Evolutionary conservation across 2,329 filamentous ascomycete species (phyloP), one percentile per base, ranked within the genome.

Genomic region (Xylaria sp.): DNA sequence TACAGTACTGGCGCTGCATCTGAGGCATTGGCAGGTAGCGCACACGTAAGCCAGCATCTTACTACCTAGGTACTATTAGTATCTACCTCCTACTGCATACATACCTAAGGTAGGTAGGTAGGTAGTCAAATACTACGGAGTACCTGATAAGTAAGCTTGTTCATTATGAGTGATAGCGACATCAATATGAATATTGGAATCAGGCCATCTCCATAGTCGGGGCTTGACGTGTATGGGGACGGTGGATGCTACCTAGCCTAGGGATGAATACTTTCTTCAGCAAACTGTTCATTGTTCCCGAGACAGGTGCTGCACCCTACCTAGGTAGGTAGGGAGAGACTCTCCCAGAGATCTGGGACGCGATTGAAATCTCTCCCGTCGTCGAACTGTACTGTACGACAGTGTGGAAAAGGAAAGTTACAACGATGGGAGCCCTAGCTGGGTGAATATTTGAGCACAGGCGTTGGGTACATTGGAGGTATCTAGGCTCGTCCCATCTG

Each of bases 381-480:
- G 36, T 48, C n/a, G 25, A 41, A 58, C 32, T 52, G 63, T 62
- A 53, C 20, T 58, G 64, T 62, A 60, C 58, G 20, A 66, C 67
- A 66, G 63, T 68, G 66, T 63, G 63, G 53, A n/a, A 61, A 61
- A 28, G 63, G 53, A n/a, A 61, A 61, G 34, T 41, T 34, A 60
- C 48, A 46, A 36, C 41, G 34, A 55, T 41, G 43, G 36, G 28
- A 39, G 20, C 50, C 57, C 57, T 46, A 46, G 48, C 52, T 61
- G 25, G 45, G 69, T 64, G 69, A 69, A 71, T 69, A 69, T 71
- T n/a, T 71, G 53, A 71, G 69, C 69, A 71, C 67, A 59, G 58
- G 63, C 5, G 45, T 41, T 55, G 60, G 46, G 67, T 64, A 64
- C 43, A 39, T 25, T 13, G 1, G 46, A 60, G 48, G 57, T 62